Evolutionary conservation across 306 rosid genomes (phyloP).

Genomic region (Cyclanthera cordifolia): DNA sequence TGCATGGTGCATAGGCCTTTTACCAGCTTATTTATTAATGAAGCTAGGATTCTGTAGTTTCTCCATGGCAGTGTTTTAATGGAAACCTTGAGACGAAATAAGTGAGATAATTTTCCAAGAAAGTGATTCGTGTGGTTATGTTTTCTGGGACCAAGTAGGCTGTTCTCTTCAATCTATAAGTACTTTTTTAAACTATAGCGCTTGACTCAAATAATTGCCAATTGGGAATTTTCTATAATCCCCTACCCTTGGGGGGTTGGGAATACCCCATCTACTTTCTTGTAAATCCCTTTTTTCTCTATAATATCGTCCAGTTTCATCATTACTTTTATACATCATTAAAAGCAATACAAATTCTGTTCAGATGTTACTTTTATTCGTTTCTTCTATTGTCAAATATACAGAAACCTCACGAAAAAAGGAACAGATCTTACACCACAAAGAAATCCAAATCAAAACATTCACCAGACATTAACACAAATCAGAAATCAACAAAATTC

Average conservation of each 20-base stretch:
- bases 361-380: neutral
- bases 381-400: neutral
- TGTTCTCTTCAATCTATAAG: neutral
- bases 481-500: neutral
- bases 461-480: neutral
- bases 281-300: neutral
- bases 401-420: neutral
- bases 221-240: no score
- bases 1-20: neutral
- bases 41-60: neutral
- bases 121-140: neutral
- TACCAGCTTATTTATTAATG: neutral
- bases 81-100: neutral
- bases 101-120: neutral
- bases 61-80: no score
- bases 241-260: neutral
- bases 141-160: neutral
- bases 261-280: no score
- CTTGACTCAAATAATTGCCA: no score
- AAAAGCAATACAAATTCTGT: neutral
- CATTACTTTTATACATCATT: no score
- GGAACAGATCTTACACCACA: slow-evolving; percentile 8
- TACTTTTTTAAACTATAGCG: no score
- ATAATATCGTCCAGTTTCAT: neutral
- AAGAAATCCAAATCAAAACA: neutral